Percentiles rank a stretch among this genome's conserved stretches.
Conservation (phyloP, 129 eudicot genomes). For the Smallanthus sonchifolius region DNA sequence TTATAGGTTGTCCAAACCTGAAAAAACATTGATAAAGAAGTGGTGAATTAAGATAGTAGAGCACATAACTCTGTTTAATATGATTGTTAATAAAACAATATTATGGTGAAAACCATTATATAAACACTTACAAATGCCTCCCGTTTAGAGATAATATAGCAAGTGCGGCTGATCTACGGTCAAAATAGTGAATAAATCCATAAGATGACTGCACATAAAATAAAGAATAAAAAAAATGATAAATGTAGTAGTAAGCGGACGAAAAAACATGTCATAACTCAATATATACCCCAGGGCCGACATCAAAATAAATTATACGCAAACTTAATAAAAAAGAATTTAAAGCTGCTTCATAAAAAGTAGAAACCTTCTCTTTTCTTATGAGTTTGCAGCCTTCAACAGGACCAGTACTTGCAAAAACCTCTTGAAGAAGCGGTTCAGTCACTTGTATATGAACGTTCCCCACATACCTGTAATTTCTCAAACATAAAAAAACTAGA, state of each 20-base stretch:
- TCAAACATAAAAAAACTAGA: constrained; percentile 40
- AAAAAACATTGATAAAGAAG: constrained; percentile 10
- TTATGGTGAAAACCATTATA: background rate
- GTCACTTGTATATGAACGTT: constrained; percentile 83
- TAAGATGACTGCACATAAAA: constrained; percentile 77
- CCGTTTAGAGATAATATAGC: constrained; percentile 87
- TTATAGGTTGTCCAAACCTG: constrained; percentile 98
- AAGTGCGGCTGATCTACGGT: constrained; percentile 89
- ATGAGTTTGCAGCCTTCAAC: constrained; percentile 88
- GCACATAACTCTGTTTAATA: background rate
- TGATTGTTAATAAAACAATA: background rate
- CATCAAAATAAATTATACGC: background rate
- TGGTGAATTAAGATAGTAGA: background rate
- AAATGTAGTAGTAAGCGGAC: constrained; percentile 5
- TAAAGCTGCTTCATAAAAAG: constrained; percentile 18
- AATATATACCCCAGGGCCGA: background rate
- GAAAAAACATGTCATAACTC: background rate
- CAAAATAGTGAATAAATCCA: constrained; percentile 86
- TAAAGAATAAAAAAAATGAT: background rate
- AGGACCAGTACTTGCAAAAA: constrained; percentile 74
- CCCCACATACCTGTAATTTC: constrained; percentile 81
- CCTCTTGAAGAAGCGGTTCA: constrained; percentile 88
- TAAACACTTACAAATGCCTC: constrained; percentile 75
- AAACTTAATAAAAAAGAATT: background rate
- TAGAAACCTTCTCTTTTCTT: constrained; percentile 61